Base-by-base conservation (phyloP, 2,329 filamentous ascomycete genomes). In the Colletotrichum lupini region DNA sequence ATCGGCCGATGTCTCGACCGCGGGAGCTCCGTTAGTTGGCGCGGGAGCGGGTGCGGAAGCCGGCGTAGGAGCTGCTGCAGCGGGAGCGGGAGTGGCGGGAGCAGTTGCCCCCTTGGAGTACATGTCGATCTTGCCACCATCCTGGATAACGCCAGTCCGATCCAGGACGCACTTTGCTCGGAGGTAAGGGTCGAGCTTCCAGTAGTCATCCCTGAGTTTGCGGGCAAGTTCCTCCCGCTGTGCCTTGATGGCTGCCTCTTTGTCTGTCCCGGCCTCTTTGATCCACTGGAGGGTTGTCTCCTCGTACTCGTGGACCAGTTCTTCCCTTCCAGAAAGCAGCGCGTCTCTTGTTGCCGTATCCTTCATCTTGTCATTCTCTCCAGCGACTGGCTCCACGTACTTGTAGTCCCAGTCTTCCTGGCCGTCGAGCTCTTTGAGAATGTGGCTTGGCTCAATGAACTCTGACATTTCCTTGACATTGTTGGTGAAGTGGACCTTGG, bases 401-500 rank as follows among this genome's bases (percentile, higher is more conserved):
- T 89, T 84, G 83, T 98, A 98, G 61, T 90, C 86, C 92, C 93
- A 98, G 75, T 95, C 87, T 77, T 98, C 95, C 7, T 93, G 90
- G 59, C 97, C 97, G 26, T 95, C 96, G 4, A 98, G 88, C 75
- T 98, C 95, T 78, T 92, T 94, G 72, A 93, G 89, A 76, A 98
- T 93, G 60, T 92, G 91, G 58, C 87, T 86, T 52, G 86, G 86
- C 12, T 91, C 88, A 69, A 99, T 93, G 80, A 93, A 98, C 68
- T 91, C 86, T 75, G 93, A 90, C 66, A 99, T 86, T 66, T 98
- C 96, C 67, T 93, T 89, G 68, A 91, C 85, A 76, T 91, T 94
- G 79, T 95, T 97, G 71, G 94, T 97, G 82, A 98, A 98, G 81
- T 98, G 92, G 24, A 99, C 93, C 83, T 99, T 99, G 80, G 90